Percentiles rank a stretch among this genome's conserved stretches.
These are phyloP conservation scores for Ochromonas danica DNA, from an alignment of 108 stramenopile species.

Conservation along the genomic window DNA sequence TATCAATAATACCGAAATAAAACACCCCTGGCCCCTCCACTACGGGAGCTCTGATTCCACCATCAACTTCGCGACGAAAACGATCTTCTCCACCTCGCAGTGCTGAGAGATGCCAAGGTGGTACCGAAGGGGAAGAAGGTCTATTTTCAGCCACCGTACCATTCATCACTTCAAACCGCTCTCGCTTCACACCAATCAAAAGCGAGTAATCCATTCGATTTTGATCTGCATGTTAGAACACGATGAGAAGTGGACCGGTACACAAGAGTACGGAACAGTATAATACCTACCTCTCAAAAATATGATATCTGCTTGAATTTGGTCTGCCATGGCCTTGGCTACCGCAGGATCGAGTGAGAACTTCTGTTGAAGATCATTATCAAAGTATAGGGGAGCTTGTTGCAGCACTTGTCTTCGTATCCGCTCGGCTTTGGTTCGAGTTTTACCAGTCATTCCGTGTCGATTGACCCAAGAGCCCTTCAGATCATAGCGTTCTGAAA, in stretches of 20 bases:
- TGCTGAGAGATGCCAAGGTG: no score
- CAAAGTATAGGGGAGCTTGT: neutral
- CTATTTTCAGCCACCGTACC: neutral
- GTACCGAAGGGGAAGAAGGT: no score
- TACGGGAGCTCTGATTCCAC: conserved; percentile 23
- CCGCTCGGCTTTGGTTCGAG: neutral
- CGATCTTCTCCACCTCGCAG: neutral
- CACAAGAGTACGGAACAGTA: no score
- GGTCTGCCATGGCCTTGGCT: conserved; percentile 3
- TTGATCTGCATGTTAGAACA: neutral
- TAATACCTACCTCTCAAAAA: neutral
- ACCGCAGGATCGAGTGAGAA: neutral
- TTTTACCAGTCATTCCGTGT: neutral
- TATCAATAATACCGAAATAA: conserved; percentile 49
- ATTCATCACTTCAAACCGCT: conserved; percentile 20
- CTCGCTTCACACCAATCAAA: conserved; percentile 41
- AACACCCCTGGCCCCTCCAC: conserved; percentile 38
- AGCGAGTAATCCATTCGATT: conserved; percentile 49
- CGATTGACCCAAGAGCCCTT: conserved; percentile 50
- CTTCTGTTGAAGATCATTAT: conserved; percentile 4
- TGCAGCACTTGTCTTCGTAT: neutral
- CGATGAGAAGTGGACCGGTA: neutral
- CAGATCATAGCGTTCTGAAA: conserved; percentile 41
- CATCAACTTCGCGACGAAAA: neutral
- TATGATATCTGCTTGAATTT: neutral